These are phyloP conservation scores for Aspergillus persii DNA, from an alignment of 2,329 filamentous ascomycete species.

Conservation along the genomic window DNA sequence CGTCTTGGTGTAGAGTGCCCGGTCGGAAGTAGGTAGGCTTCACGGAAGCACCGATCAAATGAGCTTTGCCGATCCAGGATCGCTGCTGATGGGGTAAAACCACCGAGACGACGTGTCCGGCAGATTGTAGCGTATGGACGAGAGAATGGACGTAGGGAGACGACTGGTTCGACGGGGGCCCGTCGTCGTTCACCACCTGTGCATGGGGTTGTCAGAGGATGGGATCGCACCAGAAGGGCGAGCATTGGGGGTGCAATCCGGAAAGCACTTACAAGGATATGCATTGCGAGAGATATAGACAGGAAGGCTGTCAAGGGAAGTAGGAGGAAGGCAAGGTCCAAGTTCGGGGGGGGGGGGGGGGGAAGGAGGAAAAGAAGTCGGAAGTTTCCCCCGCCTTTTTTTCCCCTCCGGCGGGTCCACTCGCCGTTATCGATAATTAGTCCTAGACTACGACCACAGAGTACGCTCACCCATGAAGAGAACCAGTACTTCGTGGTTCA, in stretches of 20 bases:
- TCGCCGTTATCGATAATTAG: slow-evolving; percentile 22
- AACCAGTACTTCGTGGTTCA: no score
- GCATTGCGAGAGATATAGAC: slow-evolving; percentile 37
- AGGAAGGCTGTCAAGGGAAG: slow-evolving; percentile 4
- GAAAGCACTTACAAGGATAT: slow-evolving; percentile 48
- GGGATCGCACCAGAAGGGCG: background rate
- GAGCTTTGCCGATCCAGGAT: slow-evolving; percentile 98
- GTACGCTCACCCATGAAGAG: no score
- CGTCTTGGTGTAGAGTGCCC: slow-evolving; percentile 58
- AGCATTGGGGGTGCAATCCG: background rate
- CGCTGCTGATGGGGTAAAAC: slow-evolving; percentile 87
- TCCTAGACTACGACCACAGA: background rate
- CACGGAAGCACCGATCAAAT: slow-evolving; percentile 86
- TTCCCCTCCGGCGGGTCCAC: slow-evolving; percentile 12
- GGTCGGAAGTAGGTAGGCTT: slow-evolving; percentile 81
- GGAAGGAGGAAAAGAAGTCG: slow-evolving; percentile 13
- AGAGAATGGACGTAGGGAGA: slow-evolving; percentile 79
- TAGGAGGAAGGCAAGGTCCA: slow-evolving; percentile 1
- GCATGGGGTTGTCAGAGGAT: background rate
- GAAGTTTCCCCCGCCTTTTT: slow-evolving; percentile 13
- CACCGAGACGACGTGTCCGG: slow-evolving; percentile 85
- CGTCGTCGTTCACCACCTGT: slow-evolving; percentile 68
- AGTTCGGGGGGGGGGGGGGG: slow-evolving; percentile 12
- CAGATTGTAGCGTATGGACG: slow-evolving; percentile 65
- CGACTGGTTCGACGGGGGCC: slow-evolving; percentile 72